Evolutionary conservation across 768 basidiomycete genomes (phyloP).

Genomic region (Lactarius evosmus): DNA sequence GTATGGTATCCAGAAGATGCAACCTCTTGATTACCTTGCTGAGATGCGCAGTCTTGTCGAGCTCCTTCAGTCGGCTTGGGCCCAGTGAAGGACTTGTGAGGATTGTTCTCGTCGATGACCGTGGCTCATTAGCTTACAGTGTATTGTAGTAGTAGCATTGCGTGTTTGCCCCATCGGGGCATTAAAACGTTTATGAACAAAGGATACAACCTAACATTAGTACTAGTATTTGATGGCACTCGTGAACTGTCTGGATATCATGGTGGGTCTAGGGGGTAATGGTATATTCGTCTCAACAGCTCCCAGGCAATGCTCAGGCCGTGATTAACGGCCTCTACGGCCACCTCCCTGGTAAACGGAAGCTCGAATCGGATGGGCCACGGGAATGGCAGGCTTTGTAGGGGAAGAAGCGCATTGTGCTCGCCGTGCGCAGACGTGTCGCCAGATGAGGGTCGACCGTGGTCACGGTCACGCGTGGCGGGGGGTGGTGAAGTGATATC

Average conservation of each 20-base stretch:
- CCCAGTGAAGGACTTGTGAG: constrained; percentile 31
- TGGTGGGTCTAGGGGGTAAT: constrained; percentile 57
- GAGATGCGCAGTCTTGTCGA: constrained; percentile 61
- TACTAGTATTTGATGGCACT: constrained; percentile 9
- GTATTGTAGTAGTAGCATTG: constrained; percentile 9
- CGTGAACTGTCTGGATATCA: constrained; percentile 7
- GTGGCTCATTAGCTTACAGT: constrained; percentile 3
- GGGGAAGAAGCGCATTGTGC: constrained; percentile 24
- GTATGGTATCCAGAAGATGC: constrained; percentile 73
- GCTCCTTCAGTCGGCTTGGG: constrained; percentile 60
- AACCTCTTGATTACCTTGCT: constrained; percentile 62
- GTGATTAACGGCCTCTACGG: constrained; percentile 37
- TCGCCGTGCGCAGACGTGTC: constrained; percentile 31
- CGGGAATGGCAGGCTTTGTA: constrained; percentile 35
- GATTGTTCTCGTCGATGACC: background rate
- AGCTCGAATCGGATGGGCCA: constrained; percentile 34
- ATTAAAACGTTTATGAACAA: background rate
- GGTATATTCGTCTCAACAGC: constrained; percentile 48
- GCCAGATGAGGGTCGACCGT: constrained; percentile 24
- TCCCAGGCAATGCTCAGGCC: constrained; percentile 46
- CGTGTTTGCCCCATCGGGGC: background rate
- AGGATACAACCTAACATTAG: constrained; percentile 8
- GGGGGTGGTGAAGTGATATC: constrained; percentile 18
- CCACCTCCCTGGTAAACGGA: constrained; percentile 36
- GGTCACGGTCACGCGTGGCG: constrained; percentile 29